Percentiles rank a stretch among this genome's conserved stretches.
These are phyloP conservation scores for Chrysosporium keratinophilum DNA, from an alignment of 2,329 filamentous ascomycete species.

Conservation along the genomic window DNA sequence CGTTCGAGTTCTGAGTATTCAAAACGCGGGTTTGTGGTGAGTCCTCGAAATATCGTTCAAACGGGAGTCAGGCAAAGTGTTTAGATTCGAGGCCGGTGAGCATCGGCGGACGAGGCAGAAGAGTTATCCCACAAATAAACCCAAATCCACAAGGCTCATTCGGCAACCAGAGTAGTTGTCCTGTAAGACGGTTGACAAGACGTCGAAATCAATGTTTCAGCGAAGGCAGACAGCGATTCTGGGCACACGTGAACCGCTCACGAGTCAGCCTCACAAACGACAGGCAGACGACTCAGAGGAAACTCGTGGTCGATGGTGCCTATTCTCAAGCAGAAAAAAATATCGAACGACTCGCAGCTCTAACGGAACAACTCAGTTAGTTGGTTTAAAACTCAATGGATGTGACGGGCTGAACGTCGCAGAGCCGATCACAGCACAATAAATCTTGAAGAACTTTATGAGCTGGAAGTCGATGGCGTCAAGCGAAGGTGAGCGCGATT, in stretches of 20 bases:
- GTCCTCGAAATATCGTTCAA: background rate
- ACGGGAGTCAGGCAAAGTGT: background rate
- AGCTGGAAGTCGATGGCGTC: constrained; percentile 2
- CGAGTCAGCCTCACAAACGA: background rate
- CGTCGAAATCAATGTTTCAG: background rate
- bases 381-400: background rate
- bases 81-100: background rate
- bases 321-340: background rate
- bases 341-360: background rate
- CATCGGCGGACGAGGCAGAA: background rate
- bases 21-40: background rate
- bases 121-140: background rate
- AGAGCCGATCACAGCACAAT: constrained; percentile 6
- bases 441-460: constrained; percentile 2
- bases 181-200: background rate
- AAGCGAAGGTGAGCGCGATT: constrained; percentile 3
- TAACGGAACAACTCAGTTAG: background rate
- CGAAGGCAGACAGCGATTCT: background rate
- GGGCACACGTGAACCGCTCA: background rate
- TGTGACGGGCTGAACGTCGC: constrained; percentile 1
- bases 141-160: background rate
- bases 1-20: background rate
- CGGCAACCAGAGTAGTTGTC: background rate
- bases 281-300: background rate
- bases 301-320: background rate